Percentiles rank a stretch among this genome's conserved stretches.
Evolutionary conservation across 2,329 filamentous ascomycete species (phyloP).

Genomic region (Aaosphaeria arxii): DNA sequence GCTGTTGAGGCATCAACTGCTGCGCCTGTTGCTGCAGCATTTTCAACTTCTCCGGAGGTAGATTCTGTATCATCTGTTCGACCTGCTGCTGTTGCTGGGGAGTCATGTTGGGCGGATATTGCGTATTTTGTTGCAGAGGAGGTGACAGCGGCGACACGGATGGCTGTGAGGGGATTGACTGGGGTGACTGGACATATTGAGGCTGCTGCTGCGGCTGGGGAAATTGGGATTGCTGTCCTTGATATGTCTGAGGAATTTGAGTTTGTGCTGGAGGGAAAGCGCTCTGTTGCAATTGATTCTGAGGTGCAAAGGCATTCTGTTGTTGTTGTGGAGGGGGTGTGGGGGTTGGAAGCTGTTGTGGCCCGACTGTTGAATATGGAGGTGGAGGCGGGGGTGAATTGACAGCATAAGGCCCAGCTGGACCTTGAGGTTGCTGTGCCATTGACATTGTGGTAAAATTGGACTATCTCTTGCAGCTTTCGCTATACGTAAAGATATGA

Average conservation of each 20-base stretch:
- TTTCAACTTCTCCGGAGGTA: conserved; percentile 31
- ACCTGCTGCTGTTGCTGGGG: conserved; percentile 27
- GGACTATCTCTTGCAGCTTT: too few relatives aligned
- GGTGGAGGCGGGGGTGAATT: conserved; percentile 10
- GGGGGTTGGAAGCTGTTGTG: conserved; percentile 15
- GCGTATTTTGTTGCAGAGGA: conserved; percentile 12
- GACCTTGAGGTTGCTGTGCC: too few relatives aligned
- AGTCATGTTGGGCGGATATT: conserved; percentile 20
- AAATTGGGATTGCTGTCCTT: conserved; percentile 9
- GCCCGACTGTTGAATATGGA: conserved; percentile 15
- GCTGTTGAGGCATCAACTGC: conserved; percentile 13
- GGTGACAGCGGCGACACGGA: conserved; percentile 6
- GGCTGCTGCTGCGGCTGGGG: conserved; percentile 3
- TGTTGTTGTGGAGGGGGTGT: conserved; percentile 9
- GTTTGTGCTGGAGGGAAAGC: conserved; percentile 13
- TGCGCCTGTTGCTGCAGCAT: conserved; percentile 28
- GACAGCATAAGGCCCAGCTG: too few relatives aligned
- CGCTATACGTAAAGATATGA: too few relatives aligned
- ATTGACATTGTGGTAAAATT: too few relatives aligned
- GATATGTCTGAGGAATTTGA: conserved; percentile 9
- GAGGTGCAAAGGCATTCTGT: conserved; percentile 9
- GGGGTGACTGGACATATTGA: conserved; percentile 7
- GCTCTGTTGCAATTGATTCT: conserved; percentile 9
- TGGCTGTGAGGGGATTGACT: conserved; percentile 8
- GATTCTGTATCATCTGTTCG: conserved; percentile 25